These are phyloP conservation scores for Hypericum androsaemum DNA, from an alignment of 345 rosid genomes.

Conservation along the genomic window DNA sequence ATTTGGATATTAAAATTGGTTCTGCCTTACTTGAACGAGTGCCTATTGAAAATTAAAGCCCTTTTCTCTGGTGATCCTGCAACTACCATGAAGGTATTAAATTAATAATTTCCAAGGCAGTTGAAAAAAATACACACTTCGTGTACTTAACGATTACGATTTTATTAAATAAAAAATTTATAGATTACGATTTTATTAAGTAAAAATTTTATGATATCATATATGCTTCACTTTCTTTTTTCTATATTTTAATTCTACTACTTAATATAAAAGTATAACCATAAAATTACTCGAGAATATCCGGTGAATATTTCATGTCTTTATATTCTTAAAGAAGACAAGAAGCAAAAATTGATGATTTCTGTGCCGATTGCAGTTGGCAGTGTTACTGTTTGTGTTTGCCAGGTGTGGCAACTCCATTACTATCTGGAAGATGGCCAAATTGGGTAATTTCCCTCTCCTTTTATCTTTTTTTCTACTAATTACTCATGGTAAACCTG, in stretches of 20 bases:
- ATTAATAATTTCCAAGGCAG: background rate
- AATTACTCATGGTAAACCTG: background rate
- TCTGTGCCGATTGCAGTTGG: constrained; percentile 57
- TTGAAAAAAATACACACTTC: no score
- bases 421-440: constrained; percentile 79
- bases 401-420: constrained; percentile 81
- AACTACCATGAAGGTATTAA: constrained; percentile 76
- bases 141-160: no score
- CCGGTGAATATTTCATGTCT: no score
- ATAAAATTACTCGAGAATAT: no score
- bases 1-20: constrained; percentile 50
- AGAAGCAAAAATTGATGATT: constrained; percentile 13
- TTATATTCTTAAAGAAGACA: background rate
- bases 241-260: background rate
- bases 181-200: background rate
- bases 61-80: constrained; percentile 88
- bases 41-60: constrained; percentile 50
- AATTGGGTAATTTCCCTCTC: constrained; percentile 42
- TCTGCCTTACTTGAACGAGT: constrained; percentile 77
- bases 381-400: constrained; percentile 63
- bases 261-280: no score
- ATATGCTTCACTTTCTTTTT: no score
- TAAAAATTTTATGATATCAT: background rate
- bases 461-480: background rate
- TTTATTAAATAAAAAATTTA: background rate